phyloP scores from a whole-genome alignment of 2,329 filamentous ascomycete genomes.

The Xylariaceae sp. region DNA sequence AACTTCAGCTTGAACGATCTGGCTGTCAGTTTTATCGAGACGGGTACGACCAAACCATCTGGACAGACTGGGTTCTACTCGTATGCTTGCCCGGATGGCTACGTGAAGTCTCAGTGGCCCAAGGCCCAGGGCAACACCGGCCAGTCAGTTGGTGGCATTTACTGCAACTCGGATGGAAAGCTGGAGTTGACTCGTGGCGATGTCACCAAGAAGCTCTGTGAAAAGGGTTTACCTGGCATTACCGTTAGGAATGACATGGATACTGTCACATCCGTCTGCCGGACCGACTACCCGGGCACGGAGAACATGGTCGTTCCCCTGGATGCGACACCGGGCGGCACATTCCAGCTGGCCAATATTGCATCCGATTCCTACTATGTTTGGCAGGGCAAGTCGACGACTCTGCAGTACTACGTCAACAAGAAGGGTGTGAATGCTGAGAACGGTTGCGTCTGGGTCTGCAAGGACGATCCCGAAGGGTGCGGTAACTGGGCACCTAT shows the following conservation, averaged over 20 bases:
- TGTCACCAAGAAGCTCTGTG: slow-evolving; percentile 65
- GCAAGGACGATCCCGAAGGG: slow-evolving; percentile 42
- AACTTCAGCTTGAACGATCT: slow-evolving; percentile 43
- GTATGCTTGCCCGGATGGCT: slow-evolving; percentile 86
- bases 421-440: slow-evolving; percentile 61
- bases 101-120: slow-evolving; percentile 91
- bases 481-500: slow-evolving; percentile 83
- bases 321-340: slow-evolving; percentile 53
- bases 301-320: slow-evolving; percentile 83
- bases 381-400: slow-evolving; percentile 70
- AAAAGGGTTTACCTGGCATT: slow-evolving; percentile 64
- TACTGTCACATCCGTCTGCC: slow-evolving; percentile 69
- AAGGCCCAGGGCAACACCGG: slow-evolving; percentile 67
- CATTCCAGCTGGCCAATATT: slow-evolving; percentile 67
- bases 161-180: slow-evolving; percentile 67
- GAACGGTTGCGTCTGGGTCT: slow-evolving; percentile 72
- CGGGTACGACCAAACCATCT: slow-evolving; percentile 55
- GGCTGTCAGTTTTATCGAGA: slow-evolving; percentile 60
- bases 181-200: slow-evolving; percentile 68
- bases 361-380: slow-evolving; percentile 66
- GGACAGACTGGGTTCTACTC: slow-evolving; percentile 68
- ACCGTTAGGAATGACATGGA: slow-evolving; percentile 69
- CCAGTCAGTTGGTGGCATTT: slow-evolving; percentile 83
- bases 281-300: slow-evolving; percentile 91
- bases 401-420: slow-evolving; percentile 97